phyloP scores from a whole-genome alignment of 441 rosid genomes.

The Corymbia citriodora region DNA sequence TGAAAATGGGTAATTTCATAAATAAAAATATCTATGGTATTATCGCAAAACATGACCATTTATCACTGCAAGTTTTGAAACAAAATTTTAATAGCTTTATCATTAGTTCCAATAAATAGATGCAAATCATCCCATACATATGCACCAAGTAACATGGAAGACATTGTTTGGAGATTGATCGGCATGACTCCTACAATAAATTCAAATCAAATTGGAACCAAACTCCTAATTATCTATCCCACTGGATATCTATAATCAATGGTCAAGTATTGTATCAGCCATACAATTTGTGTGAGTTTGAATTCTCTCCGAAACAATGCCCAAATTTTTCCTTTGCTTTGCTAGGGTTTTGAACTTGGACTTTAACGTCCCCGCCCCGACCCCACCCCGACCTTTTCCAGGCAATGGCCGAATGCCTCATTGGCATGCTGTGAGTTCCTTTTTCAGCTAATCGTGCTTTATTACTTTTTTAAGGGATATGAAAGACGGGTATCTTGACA shows the following conservation, averaged over 20 bases:
- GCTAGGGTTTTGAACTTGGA: not conserved
- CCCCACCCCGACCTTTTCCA: not conserved
- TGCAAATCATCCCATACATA: not conserved
- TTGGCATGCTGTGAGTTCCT: not conserved
- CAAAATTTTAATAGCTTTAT: not conserved
- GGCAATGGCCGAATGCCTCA: not conserved
- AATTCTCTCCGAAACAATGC: no score
- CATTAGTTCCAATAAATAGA: not conserved
- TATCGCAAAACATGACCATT: not conserved
- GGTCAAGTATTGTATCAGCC: no score
- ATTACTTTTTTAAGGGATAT: not conserved
- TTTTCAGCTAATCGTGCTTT: not conserved
- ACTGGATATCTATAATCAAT: not conserved
- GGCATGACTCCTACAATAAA: not conserved
- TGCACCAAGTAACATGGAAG: not conserved
- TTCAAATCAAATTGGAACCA: not conserved
- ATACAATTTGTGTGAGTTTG: no score
- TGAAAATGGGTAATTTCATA: not conserved
- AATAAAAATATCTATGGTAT: not conserved
- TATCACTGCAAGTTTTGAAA: not conserved
- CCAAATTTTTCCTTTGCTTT: no score
- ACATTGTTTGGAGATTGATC: accelerated
- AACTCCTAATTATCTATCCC: not conserved
- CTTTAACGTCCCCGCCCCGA: not conserved
- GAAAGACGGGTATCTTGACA: not conserved